Percentiles rank a stretch among this genome's conserved stretches.
phyloP scores from a whole-genome alignment of 169 alveolate species.

The Plasmodium blacklocki region DNA sequence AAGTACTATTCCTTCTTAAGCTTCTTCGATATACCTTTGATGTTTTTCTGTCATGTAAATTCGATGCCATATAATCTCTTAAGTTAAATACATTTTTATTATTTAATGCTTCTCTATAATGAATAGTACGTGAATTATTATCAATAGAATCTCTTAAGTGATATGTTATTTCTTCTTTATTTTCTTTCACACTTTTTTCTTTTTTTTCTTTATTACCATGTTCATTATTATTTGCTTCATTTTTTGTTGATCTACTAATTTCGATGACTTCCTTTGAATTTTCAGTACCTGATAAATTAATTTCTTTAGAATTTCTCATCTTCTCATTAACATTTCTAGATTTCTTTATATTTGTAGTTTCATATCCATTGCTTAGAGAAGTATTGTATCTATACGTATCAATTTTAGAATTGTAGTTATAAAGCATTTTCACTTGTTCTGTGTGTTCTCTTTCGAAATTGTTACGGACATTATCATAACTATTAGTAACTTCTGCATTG shows the following conservation, averaged over 20 bases:
- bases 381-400: constrained; percentile 11
- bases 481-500: neutral
- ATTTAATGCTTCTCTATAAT: neutral
- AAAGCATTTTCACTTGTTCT: constrained; percentile 16
- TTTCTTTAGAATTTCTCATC: neutral
- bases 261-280: constrained; percentile 32
- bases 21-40: neutral
- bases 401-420: constrained; percentile 21
- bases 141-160: neutral
- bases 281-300: neutral
- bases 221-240: constrained; percentile 17
- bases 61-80: constrained; percentile 41
- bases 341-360: constrained; percentile 1
- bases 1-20: too few species aligned
- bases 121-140: neutral
- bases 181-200: neutral
- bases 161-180: neutral
- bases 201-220: constrained; percentile 1
- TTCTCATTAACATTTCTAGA: neutral
- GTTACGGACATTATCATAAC: neutral
- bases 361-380: neutral
- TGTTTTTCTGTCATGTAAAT: constrained; percentile 14
- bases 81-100: constrained; percentile 11
- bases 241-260: constrained; percentile 8
- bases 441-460: neutral